phyloP scores from a whole-genome alignment of 805 yeast species.

The Candida hispaniensis region DNA sequence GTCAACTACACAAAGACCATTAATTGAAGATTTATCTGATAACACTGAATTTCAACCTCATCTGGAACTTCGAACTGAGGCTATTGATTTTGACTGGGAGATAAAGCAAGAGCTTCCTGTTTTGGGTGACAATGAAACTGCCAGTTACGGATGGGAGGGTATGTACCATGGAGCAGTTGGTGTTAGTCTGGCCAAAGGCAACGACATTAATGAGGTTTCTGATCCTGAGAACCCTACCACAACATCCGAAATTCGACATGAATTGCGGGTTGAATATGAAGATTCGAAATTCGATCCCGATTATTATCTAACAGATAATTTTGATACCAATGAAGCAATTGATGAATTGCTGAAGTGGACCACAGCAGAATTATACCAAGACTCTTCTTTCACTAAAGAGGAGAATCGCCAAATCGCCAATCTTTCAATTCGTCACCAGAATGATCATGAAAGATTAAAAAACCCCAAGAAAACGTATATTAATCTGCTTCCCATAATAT shows the following conservation, averaged over 20 bases:
- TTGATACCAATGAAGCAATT: slow-evolving; percentile 43
- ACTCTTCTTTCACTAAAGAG: slow-evolving; percentile 3
- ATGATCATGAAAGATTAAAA: no score
- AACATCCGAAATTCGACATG: slow-evolving; percentile 43
- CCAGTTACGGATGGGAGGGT: slow-evolving; percentile 72
- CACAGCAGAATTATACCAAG: slow-evolving; percentile 5
- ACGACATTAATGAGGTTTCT: slow-evolving; percentile 80
- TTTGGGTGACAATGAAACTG: slow-evolving; percentile 23
- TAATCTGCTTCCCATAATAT: slow-evolving; percentile 55
- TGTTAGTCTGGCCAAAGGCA: slow-evolving; percentile 65
- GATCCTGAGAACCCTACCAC: slow-evolving; percentile 59
- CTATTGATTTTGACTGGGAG: slow-evolving; percentile 75
- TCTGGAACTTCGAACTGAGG: slow-evolving; percentile 30
- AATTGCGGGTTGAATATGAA: slow-evolving; percentile 58
- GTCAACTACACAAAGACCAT: no score
- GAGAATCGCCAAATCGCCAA: slow-evolving; percentile 9
- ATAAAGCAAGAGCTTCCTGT: slow-evolving; percentile 49
- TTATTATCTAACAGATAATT: slow-evolving; percentile 74
- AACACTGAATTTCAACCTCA: no score
- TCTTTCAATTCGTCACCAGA: no score
- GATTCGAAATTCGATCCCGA: slow-evolving; percentile 75
- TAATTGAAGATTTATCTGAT: no score
- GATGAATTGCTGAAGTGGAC: slow-evolving; percentile 33
- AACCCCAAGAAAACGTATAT: slow-evolving; percentile 49
- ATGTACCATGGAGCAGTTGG: slow-evolving; percentile 51